Base-by-base conservation (phyloP, 2,329 filamentous ascomycete species). In the Penicillium sp. region DNA sequence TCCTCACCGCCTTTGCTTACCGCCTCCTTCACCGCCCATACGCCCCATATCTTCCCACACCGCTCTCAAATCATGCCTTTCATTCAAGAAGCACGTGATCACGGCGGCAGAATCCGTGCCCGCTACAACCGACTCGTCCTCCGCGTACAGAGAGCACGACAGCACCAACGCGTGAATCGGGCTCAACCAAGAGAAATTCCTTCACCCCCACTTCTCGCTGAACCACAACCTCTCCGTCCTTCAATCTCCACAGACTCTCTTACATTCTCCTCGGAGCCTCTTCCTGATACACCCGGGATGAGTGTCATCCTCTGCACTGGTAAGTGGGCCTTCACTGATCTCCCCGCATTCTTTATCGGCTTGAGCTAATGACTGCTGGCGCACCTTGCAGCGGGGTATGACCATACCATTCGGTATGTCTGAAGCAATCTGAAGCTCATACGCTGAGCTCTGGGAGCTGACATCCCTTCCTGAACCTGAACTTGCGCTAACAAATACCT, bases 321-420 rank as follows among this genome's bases (percentile, higher is more conserved):
- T 84, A 70, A 66, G 76, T 60, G 27, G 37, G 13, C 18, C 29
- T 18, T 12, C 9, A 25, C 46, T 39, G 25, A 47, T 35, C 48
- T 55, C 44, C 50, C 53, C 53, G 46, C 55, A 47, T 52, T 57
- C 56, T 61, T 62, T 43, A 50, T 53, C 49, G 39, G 32, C 54
- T 40, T 51, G 32, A 46, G 53, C 46, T 50, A 56, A 47, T 55
- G 42, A 50, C 31, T 42, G 33, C 45, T 46, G 29, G 47, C 24
- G 43, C 50, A 58, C 48, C 44, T 56, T 52, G 57, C 67, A 82
- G 85, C 85, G 64, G 85, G 84, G 55, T 88, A 88, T 71, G 85
- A 88, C 69, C 85, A 87, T 70, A 88, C 85, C 27, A 88, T 89
- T 57, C 78, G 84, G 84, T 87, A 75, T 62, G 74, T 62, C 3